Evolutionary conservation across 2,329 filamentous ascomycete genomes (phyloP), one percentile per base, ranked within the genome.

Genomic region (Cladophialophora carrionii): DNA sequence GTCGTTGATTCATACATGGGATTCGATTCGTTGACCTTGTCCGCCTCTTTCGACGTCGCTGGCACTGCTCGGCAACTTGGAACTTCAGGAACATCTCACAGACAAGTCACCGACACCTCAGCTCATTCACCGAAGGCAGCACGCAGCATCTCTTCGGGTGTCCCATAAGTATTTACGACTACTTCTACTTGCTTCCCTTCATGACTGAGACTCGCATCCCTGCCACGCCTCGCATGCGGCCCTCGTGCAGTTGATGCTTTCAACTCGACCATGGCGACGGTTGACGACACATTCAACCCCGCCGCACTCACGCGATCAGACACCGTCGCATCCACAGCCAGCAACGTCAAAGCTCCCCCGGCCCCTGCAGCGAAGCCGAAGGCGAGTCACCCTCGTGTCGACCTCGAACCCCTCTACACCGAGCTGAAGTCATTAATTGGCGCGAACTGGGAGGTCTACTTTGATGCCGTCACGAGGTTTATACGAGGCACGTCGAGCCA

Each of bases 371-470:
- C 74, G n/a, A 83, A 83, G 65, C 79, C 80, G 58, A 84, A 83
- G 71, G 77, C 79, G 31, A 74, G 81, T 62, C 82, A 85, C 26
- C 85, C 85, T 69, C 83, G 87, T 67, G 81, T 88, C 62, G 86
- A 88, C 70, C 76, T 87, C 58, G 87, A 88, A 73, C 84, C 85
- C 29, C 78, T 87, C 57, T 88, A 88, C 72, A 82, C 84, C 9
- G 82, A 85, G 66, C 78, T 89, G 61, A 88, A 88, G 73, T 78
- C 80, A 57, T 81, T 82, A 22, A 82, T 88, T 65, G 84, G 82
- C 65, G 84, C 87, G 64, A 79, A 83, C 69, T 88, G 85, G 85
- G 77, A 79, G 17, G 80, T 81, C 54, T 89, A 89, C 72, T 87
- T 87, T 73, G 82, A 84, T 61, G 79, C 84, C 4, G 78, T 86